Conservation (phyloP, 2,329 filamentous ascomycete genomes). For the Ambrosiella cleistominuta region DNA sequence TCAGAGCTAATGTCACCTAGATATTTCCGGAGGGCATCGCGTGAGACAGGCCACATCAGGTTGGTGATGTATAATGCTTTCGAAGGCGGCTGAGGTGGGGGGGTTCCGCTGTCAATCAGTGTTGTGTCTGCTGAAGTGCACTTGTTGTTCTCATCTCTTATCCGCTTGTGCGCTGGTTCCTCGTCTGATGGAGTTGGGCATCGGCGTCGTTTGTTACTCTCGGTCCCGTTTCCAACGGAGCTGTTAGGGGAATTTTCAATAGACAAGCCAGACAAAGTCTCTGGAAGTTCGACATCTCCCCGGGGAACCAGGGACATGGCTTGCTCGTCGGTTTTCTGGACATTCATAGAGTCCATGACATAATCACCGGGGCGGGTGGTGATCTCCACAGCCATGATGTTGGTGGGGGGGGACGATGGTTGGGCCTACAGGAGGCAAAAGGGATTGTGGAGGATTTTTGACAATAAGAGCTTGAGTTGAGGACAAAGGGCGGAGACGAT, state of each 20-base stretch:
- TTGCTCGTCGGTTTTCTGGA: neutral
- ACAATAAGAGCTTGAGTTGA: neutral
- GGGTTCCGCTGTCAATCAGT: neutral
- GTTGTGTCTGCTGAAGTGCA: neutral
- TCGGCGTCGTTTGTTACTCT: conserved; percentile 4
- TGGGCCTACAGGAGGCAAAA: neutral
- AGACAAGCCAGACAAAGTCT: neutral
- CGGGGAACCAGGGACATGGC: neutral
- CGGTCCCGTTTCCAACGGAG: neutral
- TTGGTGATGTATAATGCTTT: conserved; percentile 74
- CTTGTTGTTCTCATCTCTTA: conserved; percentile 14
- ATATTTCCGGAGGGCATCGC: conserved; percentile 47
- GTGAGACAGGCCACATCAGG: conserved; percentile 71
- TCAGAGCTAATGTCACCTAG: conserved; percentile 51
- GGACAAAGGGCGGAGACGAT: neutral
- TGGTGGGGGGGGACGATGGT: neutral
- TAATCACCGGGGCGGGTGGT: neutral
- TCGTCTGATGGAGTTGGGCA: neutral
- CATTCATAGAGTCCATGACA: neutral
- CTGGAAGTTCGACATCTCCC: neutral
- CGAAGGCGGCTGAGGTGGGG: conserved; percentile 52
- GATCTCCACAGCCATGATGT: neutral
- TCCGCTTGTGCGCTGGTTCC: conserved; percentile 3
- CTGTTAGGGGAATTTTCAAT: conserved; percentile 1
- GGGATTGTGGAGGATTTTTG: neutral